A percentile compares a stretch with the other conserved stretches of the same genome.
phyloP scores from a whole-genome alignment of 371 early-diverging fungal genomes.

The Parasitella parasitica region DNA sequence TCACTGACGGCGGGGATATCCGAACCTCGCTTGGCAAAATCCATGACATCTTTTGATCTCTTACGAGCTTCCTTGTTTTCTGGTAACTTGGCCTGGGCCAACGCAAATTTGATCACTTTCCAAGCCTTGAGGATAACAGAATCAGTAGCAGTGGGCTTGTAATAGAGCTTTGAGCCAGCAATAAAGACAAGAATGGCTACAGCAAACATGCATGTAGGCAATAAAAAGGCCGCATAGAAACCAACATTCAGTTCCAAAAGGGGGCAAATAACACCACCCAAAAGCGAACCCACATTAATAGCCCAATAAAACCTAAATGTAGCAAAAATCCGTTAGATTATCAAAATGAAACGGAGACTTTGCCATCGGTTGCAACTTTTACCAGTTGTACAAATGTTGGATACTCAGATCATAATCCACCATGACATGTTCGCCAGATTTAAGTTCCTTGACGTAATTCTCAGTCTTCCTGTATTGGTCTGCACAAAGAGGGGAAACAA shows the following conservation, averaged over 20 bases:
- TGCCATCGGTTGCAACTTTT: too few species aligned
- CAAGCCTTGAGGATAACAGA: conserved; percentile 56
- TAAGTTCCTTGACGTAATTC: conserved; percentile 47
- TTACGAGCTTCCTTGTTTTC: conserved; percentile 33
- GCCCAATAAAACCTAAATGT: conserved; percentile 73
- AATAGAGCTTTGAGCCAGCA: conserved; percentile 54
- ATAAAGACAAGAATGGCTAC: conserved; percentile 59
- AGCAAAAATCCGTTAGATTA: conserved; percentile 8
- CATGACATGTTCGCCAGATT: conserved; percentile 53
- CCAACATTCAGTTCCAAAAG: conserved; percentile 39
- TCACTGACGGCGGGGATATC: conserved; percentile 33
- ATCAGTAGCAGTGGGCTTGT: conserved; percentile 56
- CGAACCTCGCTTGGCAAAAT: conserved; percentile 55
- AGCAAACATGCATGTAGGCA: conserved; percentile 68
- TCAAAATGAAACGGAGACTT: conserved; percentile 11
- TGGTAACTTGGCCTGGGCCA: conserved; percentile 30
- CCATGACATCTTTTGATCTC: conserved; percentile 30
- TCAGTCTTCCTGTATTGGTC: conserved; percentile 41
- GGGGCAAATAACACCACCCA: conserved; percentile 62
- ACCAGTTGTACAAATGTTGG: conserved; percentile 65
- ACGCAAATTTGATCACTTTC: conserved; percentile 48
- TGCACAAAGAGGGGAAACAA: conserved; percentile 43
- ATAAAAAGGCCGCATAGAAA: conserved; percentile 57
- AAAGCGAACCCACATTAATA: conserved; percentile 75
- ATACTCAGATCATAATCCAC: conserved; percentile 63